These are phyloP conservation scores for bread wheat (Triticum aestivum) DNA, from an alignment of 176 grass and related monocot species.

Conservation along the genomic window DNA sequence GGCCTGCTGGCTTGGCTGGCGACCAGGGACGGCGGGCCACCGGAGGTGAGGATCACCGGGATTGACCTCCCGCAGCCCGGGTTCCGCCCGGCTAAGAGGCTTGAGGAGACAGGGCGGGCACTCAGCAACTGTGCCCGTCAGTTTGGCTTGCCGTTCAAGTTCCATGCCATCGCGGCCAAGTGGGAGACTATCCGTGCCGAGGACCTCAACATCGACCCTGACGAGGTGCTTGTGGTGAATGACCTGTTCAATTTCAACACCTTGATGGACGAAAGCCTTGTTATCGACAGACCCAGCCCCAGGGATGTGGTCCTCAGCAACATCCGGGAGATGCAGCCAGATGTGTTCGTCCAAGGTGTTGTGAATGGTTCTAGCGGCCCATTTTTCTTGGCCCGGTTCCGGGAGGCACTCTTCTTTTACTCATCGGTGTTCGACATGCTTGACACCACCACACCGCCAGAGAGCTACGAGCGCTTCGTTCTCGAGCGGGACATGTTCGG, in stretches of 20 bases:
- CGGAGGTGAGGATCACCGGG: constrained; percentile 43
- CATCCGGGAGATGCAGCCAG: constrained; percentile 38
- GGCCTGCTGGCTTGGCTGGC: constrained; percentile 30
- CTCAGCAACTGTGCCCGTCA: constrained; percentile 31
- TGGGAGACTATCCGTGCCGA: constrained; percentile 33
- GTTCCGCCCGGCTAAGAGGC: constrained; percentile 40
- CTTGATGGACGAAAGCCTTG: constrained; percentile 51
- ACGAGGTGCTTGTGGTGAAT: constrained; percentile 54
- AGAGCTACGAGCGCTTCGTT: constrained; percentile 36
- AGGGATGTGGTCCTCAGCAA: constrained; percentile 42
- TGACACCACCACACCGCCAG: constrained; percentile 37
- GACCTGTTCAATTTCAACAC: constrained; percentile 36
- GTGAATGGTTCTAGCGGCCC: constrained; percentile 39
- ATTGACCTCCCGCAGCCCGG: constrained; percentile 45
- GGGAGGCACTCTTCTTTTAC: constrained; percentile 44
- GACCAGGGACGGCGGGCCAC: constrained; percentile 13
- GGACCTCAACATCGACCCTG: constrained; percentile 30
- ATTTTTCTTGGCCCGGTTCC: constrained; percentile 50
- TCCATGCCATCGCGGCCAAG: constrained; percentile 34
- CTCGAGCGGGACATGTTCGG: constrained; percentile 43
- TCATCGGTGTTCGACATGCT: constrained; percentile 50
- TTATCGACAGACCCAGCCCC: constrained; percentile 38
- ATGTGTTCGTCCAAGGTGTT: constrained; percentile 40
- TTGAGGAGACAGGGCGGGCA: constrained; percentile 39
- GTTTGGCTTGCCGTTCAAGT: constrained; percentile 44